Evolutionary conservation across 306 rosid species (phyloP).

Genomic region (Styphnolobium japonicum): DNA sequence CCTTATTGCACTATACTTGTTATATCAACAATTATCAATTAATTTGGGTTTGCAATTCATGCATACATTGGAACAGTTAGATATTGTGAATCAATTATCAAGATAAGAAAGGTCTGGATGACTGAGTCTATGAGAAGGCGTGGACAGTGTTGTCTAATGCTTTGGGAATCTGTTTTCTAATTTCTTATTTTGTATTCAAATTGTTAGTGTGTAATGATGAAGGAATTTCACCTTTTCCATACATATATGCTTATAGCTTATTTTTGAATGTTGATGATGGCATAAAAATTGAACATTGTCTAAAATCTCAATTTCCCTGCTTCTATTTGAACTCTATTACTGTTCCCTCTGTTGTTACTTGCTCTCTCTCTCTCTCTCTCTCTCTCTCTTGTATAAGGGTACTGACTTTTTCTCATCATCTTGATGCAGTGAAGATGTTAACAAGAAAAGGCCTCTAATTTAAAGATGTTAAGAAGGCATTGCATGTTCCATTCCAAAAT

Average conservation of each 20-base stretch:
- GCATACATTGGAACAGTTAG: background rate
- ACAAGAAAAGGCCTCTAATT: slow-evolving; percentile 65
- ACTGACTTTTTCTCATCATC: slow-evolving; percentile 4
- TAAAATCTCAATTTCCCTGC: background rate
- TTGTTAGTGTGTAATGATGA: background rate
- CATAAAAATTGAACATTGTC: background rate
- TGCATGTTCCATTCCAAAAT: slow-evolving; percentile 35
- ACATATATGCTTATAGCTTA: background rate
- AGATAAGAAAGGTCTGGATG: background rate
- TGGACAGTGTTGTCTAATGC: background rate
- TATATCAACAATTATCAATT: background rate
- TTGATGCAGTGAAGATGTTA: slow-evolving; percentile 68
- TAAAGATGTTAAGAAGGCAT: slow-evolving; percentile 58
- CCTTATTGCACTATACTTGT: background rate
- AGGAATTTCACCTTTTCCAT: background rate
- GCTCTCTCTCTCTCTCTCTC: too few relatives aligned
- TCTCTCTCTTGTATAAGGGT: slow-evolving; percentile 8
- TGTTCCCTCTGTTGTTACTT: slow-evolving; percentile 18
- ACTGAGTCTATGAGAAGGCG: background rate
- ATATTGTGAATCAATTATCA: background rate
- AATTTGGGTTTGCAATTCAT: background rate
- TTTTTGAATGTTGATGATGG: background rate
- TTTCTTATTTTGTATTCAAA: background rate
- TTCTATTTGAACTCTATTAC: background rate
- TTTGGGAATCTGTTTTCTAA: background rate